Conservation (phyloP, 768 basidiomycete genomes). For the Atractiella rhizophila region DNA sequence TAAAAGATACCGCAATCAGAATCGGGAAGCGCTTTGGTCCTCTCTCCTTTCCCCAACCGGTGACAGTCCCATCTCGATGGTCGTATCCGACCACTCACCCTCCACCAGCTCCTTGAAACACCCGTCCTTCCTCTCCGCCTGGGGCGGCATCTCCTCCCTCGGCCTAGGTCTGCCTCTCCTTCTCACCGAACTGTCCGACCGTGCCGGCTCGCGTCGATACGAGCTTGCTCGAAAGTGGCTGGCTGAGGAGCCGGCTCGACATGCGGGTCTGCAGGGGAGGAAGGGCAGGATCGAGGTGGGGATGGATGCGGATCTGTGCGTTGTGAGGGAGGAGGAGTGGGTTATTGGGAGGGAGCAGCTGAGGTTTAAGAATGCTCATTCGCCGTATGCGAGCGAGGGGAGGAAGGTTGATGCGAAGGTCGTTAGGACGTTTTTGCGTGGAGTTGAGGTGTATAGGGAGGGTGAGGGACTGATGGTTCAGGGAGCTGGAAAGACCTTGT, state of each 20-base stretch:
- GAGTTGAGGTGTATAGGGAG: too few species aligned
- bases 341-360: too few species aligned
- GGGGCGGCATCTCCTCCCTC: conserved; percentile 83
- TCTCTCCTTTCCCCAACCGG: too few species aligned
- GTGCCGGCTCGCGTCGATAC: conserved; percentile 33
- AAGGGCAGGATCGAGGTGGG: conserved; percentile 57
- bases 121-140: too few species aligned
- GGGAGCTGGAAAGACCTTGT: too few species aligned
- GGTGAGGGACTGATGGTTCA: too few species aligned
- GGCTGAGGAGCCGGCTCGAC: conserved; percentile 43
- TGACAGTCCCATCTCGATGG: conserved; percentile 63
- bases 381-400: too few species aligned
- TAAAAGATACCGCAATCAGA: too few species aligned
- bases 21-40: conserved; percentile 52
- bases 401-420: too few species aligned
- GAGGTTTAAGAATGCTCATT: too few species aligned
- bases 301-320: conserved; percentile 67
- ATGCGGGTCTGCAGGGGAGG: conserved; percentile 39
- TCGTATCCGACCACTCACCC: conserved; percentile 91
- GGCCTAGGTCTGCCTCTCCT: conserved; percentile 68
- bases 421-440: too few species aligned
- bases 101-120: conserved; percentile 61
- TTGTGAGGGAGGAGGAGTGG: too few species aligned
- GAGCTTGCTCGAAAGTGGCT: conserved; percentile 53
- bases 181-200: conserved; percentile 54